Base-by-base conservation (phyloP, 78 protist species). In the Neovahlkampfia damariscottae region DNA sequence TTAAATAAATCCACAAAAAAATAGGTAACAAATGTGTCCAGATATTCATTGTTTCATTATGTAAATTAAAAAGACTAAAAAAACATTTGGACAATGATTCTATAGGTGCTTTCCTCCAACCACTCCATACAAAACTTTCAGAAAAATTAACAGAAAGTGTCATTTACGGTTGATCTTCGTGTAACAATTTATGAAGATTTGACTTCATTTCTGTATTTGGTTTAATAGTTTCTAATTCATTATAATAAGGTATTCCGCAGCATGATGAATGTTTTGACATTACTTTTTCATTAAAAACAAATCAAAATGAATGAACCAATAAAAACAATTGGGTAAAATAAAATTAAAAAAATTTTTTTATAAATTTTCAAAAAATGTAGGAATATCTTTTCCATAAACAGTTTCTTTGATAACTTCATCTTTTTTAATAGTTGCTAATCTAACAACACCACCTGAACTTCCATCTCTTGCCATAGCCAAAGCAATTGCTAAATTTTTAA, bases 381-480 rank as follows among this genome's bases (percentile, higher is more conserved):
- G 94, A 2, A 83, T 31, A 41, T 76, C 36, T 58, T 83, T 31
- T 31, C 90, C 90, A 40, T 84, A 78, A 40, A 90, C 41, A 66
- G 71, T 72, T 67, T 50, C 41, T 38, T 90, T 75, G 72, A 85
- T 83, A 4, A 76, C 88, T 40, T 96, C 97, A 35, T 3, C 50
- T 77, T 81, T 71, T 72, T 81, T 82, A 76, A 96, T 88, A 74
- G 72, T 19, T n/a, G 81, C 90, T 29, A 73, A 30, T n/a, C 99
- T 89, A 75, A 92, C 83, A 59, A 90, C 80, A 39, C 99, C 99
- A 31, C 99, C 99, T 28, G 95, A 88, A n/a, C 96, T 91, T 35
- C 97, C 96, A 77, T 97, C 99, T 32, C 98, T 82, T 2, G 88
- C 82, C 95, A 91, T 91, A 38, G 99, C 98, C 58, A 83, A 90